phyloP scores from a whole-genome alignment of 257 asterid genomes.

The Plantago elongata region DNA sequence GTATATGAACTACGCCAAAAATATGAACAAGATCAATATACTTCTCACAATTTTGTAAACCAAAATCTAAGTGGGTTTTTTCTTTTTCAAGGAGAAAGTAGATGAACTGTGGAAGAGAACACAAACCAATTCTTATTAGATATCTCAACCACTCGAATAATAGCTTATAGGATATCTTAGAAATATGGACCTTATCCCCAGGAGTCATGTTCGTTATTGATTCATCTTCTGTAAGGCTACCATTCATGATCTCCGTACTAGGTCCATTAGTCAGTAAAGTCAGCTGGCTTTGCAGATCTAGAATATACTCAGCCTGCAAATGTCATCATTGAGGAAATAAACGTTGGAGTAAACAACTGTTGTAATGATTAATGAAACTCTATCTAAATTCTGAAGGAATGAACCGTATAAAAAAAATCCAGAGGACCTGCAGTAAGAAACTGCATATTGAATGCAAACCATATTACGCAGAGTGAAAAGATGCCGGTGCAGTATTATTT shows the following conservation, averaged over 20 bases:
- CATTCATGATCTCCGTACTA: slow-evolving; percentile 57
- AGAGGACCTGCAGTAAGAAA: too few relatives aligned
- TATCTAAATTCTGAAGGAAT: too few relatives aligned
- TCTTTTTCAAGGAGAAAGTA: neutral
- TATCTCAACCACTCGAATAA: slow-evolving; percentile 5
- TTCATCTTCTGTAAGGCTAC: slow-evolving; percentile 65
- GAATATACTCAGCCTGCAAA: slow-evolving; percentile 81
- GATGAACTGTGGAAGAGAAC: neutral
- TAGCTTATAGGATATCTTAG: neutral
- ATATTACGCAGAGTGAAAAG: too few relatives aligned
- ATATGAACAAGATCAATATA: neutral
- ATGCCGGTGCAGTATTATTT: too few relatives aligned
- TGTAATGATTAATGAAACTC: neutral
- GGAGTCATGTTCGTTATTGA: slow-evolving; percentile 64
- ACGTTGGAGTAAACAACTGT: neutral
- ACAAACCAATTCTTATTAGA: slow-evolving; percentile 6
- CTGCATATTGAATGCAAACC: too few relatives aligned
- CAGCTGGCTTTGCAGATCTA: slow-evolving; percentile 94
- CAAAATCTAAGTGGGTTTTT: neutral
- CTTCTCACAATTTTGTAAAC: neutral
- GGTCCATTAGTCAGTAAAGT: slow-evolving; percentile 72
- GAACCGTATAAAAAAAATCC: too few relatives aligned
- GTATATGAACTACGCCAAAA: neutral
- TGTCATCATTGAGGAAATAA: neutral
- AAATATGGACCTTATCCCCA: slow-evolving; percentile 57